Conservation (phyloP, 192 early-diverging fungal species). For the Backusella luteola region DNA sequence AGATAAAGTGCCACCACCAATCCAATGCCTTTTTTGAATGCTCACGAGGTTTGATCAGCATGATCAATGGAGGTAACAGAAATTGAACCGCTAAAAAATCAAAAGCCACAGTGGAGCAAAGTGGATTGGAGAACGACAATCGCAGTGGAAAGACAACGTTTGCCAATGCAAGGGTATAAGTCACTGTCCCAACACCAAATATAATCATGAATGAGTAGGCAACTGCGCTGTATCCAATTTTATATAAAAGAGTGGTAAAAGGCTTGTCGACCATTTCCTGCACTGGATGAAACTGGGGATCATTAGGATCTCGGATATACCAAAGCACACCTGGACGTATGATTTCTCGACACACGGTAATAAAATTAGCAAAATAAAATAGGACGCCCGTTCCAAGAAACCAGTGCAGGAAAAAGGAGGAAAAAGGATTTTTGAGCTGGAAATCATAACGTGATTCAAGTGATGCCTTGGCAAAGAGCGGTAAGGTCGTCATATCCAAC, state of each 20-base stretch:
- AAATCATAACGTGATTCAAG: constrained; percentile 55
- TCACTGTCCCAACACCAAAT: constrained; percentile 67
- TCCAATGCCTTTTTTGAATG: constrained; percentile 46
- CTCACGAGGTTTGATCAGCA: constrained; percentile 58
- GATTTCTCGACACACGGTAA: constrained; percentile 75
- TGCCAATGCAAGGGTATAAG: constrained; percentile 35
- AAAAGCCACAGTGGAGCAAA: constrained; percentile 68
- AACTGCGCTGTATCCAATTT: constrained; percentile 79
- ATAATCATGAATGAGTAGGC: constrained; percentile 85
- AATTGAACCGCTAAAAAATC: constrained; percentile 76
- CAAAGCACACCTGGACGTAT: constrained; percentile 96
- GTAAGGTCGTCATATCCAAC: constrained; percentile 77
- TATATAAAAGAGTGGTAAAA: constrained; percentile 73
- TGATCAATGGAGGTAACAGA: constrained; percentile 65
- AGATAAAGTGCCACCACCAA: constrained; percentile 73
- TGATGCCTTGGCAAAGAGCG: constrained; percentile 66
- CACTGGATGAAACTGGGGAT: constrained; percentile 92
- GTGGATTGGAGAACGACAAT: constrained; percentile 52
- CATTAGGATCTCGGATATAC: constrained; percentile 98
- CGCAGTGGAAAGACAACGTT: constrained; percentile 57
- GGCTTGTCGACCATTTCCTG: constrained; percentile 88
- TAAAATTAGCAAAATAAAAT: constrained; percentile 89
- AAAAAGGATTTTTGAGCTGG: constrained; percentile 58
- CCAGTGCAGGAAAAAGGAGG: constrained; percentile 85
- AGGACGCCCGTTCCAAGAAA: constrained; percentile 92